Evolutionary conservation across 108 stramenopile species (phyloP), one percentile per base, ranked within the genome.

Genomic region (Fragilariopsis cylindrus): DNA sequence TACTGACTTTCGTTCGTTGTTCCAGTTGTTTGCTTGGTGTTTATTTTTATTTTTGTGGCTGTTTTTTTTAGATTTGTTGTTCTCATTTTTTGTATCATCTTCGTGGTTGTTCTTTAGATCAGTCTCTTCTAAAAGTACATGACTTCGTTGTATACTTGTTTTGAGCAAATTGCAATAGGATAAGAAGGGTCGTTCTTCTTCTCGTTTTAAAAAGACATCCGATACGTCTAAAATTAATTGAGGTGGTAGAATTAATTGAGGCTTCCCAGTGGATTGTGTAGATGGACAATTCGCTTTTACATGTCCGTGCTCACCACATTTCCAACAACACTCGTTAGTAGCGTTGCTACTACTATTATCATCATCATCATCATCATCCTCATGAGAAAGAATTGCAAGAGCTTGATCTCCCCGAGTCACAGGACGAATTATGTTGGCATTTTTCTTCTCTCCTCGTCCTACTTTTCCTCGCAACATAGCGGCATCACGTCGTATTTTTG

Each of bases 231-330:
- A 48, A 50, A 11, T 54, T 39, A 50, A 73, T 57, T 50, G 77
- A 71, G 53, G 73, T 13, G 62, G 62, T 48, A 39, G 21, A n/a
- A 63, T n/a, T 15, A 63, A 18, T 4, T 13, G 5, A 4, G 62
- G 62, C 9, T 63, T 63, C 2, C 62, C 62, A 12, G 62, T 54
- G n/a, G 65, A 13, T 64, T 77, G 70, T 12, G 3, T 63, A 5
- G 60, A 70, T 30, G 76, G 76, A 64, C 82, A 83, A 41, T 83
- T 65, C 3, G 39, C 68, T 39, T 71, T 70, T 12, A 53, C 50
- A 48, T 84, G 83, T 0, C 83, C 83, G 3, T 72, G 13, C n/a
- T 75, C 70, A 4, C 83, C 83, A 16, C 83, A 84, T 55, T 72
- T 78, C 83, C 83, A 81, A 74, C 83, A 84, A 45, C 42, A 30